These are phyloP conservation scores for Penicillium sp. DNA, from an alignment of 2,329 filamentous ascomycete species.

Conservation along the genomic window DNA sequence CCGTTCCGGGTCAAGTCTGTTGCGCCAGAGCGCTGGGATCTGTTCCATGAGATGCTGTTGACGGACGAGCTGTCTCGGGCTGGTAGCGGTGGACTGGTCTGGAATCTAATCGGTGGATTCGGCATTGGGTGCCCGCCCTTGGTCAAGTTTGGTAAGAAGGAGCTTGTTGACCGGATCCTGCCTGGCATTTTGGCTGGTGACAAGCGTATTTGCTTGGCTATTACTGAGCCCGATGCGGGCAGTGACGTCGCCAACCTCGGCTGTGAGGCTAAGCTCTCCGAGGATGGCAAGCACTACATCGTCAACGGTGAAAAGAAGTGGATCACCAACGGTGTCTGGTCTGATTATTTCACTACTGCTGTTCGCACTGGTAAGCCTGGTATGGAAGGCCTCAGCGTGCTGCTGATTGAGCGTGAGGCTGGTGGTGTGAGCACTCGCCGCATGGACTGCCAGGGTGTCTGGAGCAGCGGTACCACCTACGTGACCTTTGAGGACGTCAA, in stretches of 20 bases:
- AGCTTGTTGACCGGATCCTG: slow-evolving; percentile 81
- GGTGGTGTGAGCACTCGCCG: slow-evolving; percentile 88
- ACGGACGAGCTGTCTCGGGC: slow-evolving; percentile 91
- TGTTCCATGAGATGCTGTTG: slow-evolving; percentile 95
- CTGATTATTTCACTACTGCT: slow-evolving; percentile 95
- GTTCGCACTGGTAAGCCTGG: slow-evolving; percentile 86
- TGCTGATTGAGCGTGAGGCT: slow-evolving; percentile 84
- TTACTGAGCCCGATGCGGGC: slow-evolving; percentile 94
- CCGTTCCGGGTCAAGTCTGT: slow-evolving; percentile 75
- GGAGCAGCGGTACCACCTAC: slow-evolving; percentile 93
- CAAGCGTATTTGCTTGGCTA: slow-evolving; percentile 96
- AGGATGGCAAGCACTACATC: slow-evolving; percentile 98
- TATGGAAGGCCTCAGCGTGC: slow-evolving; percentile 89
- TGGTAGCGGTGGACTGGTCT: slow-evolving; percentile 90
- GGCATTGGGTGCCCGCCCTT: slow-evolving; percentile 92
- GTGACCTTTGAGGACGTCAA: slow-evolving; percentile 99
- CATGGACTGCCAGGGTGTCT: slow-evolving; percentile 99
- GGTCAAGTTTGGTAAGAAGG: slow-evolving; percentile 87
- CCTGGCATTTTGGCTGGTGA: slow-evolving; percentile 87
- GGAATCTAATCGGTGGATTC: slow-evolving; percentile 96
- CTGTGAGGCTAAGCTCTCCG: slow-evolving; percentile 91
- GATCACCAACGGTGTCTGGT: slow-evolving; percentile 98
- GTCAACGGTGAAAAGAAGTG: slow-evolving; percentile 99
- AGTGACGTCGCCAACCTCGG: slow-evolving; percentile 93
- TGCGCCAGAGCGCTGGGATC: slow-evolving; percentile 86